A percentile compares a stretch with the other conserved stretches of the same genome.
Evolutionary conservation across 805 yeast species (phyloP).

Genomic region (Zygosaccharomyces pseudorouxii): DNA sequence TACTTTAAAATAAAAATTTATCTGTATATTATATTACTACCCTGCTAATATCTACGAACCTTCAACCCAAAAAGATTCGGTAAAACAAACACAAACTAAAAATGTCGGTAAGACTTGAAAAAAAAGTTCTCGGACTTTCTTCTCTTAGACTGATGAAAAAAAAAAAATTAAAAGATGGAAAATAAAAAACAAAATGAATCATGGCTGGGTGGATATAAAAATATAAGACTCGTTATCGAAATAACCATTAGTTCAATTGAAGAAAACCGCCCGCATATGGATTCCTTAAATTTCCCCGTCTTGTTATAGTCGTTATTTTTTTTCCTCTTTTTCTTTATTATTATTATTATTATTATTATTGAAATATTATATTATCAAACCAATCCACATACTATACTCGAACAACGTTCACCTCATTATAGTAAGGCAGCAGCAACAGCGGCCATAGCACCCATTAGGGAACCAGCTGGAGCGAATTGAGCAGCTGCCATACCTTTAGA

Average conservation of each 20-base stretch:
- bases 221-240: not conserved
- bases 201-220: not conserved
- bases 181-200: not conserved
- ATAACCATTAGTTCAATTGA: not conserved
- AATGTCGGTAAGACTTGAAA: not conserved
- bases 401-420: constrained; percentile 30
- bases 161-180: not conserved
- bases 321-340: not conserved
- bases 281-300: not conserved
- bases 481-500: constrained; percentile 37
- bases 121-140: not conserved
- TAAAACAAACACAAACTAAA: not conserved
- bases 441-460: constrained; percentile 46
- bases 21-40: not conserved
- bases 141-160: not conserved
- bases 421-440: constrained; percentile 49
- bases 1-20: not conserved
- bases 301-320: not conserved
- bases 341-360: not conserved
- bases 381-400: not conserved
- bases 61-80: not conserved
- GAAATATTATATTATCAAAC: not conserved
- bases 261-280: not conserved
- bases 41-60: constrained; percentile 1
- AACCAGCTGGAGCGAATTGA: constrained; percentile 34